Percentiles rank a stretch among this genome's conserved stretches.
Conservation (phyloP, 2,329 filamentous ascomycete species). For the Monosporascus ibericus region DNA sequence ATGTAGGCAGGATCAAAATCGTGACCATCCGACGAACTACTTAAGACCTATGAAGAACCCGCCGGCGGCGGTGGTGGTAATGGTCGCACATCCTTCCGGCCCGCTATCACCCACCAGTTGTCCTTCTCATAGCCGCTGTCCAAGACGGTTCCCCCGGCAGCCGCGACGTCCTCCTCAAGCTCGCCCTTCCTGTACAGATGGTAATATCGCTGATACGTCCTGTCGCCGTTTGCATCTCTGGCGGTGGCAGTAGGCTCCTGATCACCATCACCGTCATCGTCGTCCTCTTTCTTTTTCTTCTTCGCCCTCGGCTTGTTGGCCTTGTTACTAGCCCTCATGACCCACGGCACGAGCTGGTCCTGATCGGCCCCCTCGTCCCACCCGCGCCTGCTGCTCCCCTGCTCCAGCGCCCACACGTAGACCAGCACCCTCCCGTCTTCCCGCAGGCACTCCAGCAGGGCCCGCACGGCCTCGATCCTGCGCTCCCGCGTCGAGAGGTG, state of each 20-base stretch:
- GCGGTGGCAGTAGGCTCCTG: background rate
- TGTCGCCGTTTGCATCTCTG: constrained; percentile 20
- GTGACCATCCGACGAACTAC: no score
- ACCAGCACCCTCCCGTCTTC: constrained; percentile 62
- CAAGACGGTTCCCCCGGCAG: constrained; percentile 69
- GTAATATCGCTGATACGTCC: constrained; percentile 84
- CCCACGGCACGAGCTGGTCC: constrained; percentile 95
- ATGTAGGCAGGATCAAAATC: background rate
- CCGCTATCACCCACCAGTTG: constrained; percentile 90
- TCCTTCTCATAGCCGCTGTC: constrained; percentile 90
- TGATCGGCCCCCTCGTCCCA: constrained; percentile 82
- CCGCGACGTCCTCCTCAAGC: constrained; percentile 70
- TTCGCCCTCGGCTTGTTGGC: constrained; percentile 18
- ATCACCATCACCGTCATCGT: background rate
- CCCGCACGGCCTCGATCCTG: constrained; percentile 64
- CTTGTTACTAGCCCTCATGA: constrained; percentile 45
- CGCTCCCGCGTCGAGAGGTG: constrained; percentile 77
- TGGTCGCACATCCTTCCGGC: constrained; percentile 13
- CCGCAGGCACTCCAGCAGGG: constrained; percentile 62
- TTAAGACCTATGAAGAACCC: constrained; percentile 1
- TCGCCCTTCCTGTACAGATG: constrained; percentile 86
- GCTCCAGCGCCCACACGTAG: constrained; percentile 95
- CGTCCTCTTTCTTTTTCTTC: constrained; percentile 6
- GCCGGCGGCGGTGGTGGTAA: constrained; percentile 2
- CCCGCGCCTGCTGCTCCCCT: constrained; percentile 75